Conservation (phyloP, 1,284 basidiomycete species). For the Coriolopsis trogii region DNA sequence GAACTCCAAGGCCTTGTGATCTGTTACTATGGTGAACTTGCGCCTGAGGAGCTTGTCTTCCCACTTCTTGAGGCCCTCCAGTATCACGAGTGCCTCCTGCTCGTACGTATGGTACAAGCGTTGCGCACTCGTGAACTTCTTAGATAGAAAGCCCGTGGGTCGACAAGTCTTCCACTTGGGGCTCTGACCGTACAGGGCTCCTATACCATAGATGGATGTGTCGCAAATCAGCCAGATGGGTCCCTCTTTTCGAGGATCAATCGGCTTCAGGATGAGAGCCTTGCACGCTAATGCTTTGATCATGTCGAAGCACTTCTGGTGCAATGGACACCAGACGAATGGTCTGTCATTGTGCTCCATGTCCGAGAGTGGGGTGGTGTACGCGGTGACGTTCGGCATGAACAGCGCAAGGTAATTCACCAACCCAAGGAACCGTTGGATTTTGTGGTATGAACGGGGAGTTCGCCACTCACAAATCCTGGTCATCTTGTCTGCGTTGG, state of each 20-base stretch:
- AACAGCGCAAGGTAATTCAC: slow-evolving; percentile 41
- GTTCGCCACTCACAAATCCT: slow-evolving; percentile 23
- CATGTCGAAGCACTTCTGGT: slow-evolving; percentile 38
- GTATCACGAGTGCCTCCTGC: slow-evolving; percentile 39
- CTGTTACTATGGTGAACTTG: slow-evolving; percentile 36
- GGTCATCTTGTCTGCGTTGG: slow-evolving; percentile 31
- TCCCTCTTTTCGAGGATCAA: neutral
- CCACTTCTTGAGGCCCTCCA: slow-evolving; percentile 41
- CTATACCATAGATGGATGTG: slow-evolving; percentile 34
- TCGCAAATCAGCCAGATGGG: neutral
- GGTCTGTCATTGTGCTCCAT: slow-evolving; percentile 16
- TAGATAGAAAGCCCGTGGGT: slow-evolving; percentile 43
- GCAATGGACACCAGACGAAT: slow-evolving; percentile 33
- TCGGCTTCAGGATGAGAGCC: slow-evolving; percentile 33
- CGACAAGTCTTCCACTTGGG: slow-evolving; percentile 35
- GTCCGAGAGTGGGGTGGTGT: slow-evolving; percentile 26
- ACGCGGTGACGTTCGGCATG: slow-evolving; percentile 39
- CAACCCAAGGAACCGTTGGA: slow-evolving; percentile 43
- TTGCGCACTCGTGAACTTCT: slow-evolving; percentile 42
- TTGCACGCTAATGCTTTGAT: slow-evolving; percentile 38
- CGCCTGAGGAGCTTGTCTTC: slow-evolving; percentile 37
- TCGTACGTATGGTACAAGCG: slow-evolving; percentile 40
- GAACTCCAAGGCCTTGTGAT: slow-evolving; percentile 41
- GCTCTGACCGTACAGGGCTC: slow-evolving; percentile 43
- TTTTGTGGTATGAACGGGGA: slow-evolving; percentile 36